These are phyloP conservation scores for Penicillium sumatraense DNA, from an alignment of 2,329 filamentous ascomycete species.

Conservation along the genomic window DNA sequence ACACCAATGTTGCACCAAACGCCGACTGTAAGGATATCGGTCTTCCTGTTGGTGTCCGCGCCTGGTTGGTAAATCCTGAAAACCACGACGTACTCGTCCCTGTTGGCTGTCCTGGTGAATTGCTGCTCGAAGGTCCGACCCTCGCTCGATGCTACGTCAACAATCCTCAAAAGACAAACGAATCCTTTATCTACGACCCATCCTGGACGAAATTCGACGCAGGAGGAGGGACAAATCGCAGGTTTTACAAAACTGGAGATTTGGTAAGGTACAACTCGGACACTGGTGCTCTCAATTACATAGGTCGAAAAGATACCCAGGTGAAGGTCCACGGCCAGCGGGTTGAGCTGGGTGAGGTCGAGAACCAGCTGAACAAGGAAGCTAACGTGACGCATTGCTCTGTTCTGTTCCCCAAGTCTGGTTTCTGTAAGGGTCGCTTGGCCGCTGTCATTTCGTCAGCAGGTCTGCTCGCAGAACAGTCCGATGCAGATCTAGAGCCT, in stretches of 20 bases:
- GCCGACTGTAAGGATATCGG: constrained; percentile 43
- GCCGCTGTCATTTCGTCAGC: constrained; percentile 38
- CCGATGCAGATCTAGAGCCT: constrained; percentile 21
- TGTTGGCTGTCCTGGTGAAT: constrained; percentile 44
- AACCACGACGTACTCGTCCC: constrained; percentile 48
- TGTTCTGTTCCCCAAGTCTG: constrained; percentile 41
- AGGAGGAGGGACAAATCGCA: constrained; percentile 21
- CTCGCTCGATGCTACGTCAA: constrained; percentile 67
- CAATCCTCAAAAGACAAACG: constrained; percentile 61
- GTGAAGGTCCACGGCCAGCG: constrained; percentile 70
- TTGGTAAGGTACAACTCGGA: constrained; percentile 44
- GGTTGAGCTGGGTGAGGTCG: constrained; percentile 63
- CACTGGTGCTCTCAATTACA: constrained; percentile 40
- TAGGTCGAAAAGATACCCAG: constrained; percentile 70
- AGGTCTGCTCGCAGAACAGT: constrained; percentile 23
- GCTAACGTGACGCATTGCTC: constrained; percentile 39
- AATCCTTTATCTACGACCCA: constrained; percentile 62
- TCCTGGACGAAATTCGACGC: constrained; percentile 54
- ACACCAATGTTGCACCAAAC: constrained; percentile 32
- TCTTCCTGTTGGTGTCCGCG: constrained; percentile 36
- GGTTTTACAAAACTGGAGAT: constrained; percentile 49
- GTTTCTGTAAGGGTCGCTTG: constrained; percentile 37
- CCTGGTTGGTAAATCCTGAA: constrained; percentile 47
- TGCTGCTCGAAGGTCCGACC: constrained; percentile 53
- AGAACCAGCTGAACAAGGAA: constrained; percentile 42